Evolutionary conservation across 495 filamentous ascomycete genomes (phyloP).

Genomic region (Aspergillus saccharolyticus): DNA sequence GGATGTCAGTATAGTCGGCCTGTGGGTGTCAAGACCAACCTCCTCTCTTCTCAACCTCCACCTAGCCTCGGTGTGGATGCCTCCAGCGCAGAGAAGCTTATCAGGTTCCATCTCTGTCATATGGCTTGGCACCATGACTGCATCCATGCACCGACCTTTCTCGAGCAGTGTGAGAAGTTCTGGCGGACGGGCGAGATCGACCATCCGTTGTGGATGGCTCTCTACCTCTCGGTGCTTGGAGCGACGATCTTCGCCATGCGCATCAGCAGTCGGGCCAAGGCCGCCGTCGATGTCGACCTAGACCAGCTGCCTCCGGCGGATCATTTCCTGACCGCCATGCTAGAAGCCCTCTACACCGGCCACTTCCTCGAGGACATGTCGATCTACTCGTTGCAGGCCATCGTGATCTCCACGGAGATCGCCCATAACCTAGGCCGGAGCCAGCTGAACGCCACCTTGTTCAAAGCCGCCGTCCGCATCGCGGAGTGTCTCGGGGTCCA

Average conservation of each 20-base stretch:
- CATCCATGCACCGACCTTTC: constrained; percentile 26
- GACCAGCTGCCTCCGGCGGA: constrained; percentile 21
- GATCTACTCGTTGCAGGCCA: constrained; percentile 39
- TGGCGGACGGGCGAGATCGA: constrained; percentile 26
- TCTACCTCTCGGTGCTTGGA: constrained; percentile 26
- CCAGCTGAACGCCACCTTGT: constrained; percentile 36
- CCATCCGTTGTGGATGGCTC: constrained; percentile 28
- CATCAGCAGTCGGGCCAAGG: constrained; percentile 21
- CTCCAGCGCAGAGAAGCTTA: constrained; percentile 21
- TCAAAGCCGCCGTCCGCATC: constrained; percentile 38
- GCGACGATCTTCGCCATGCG: constrained; percentile 28
- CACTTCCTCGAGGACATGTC: constrained; percentile 26
- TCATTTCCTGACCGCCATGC: constrained; percentile 25
- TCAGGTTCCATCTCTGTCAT: constrained; percentile 27
- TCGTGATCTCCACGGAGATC: constrained; percentile 40
- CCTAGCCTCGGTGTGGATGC: neutral
- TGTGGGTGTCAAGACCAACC: neutral
- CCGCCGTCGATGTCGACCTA: constrained; percentile 20
- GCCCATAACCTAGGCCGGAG: constrained; percentile 45
- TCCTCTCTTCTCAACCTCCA: neutral
- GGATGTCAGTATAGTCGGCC: constrained; percentile 26
- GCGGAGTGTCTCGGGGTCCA: constrained; percentile 35
- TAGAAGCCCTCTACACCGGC: constrained; percentile 24
- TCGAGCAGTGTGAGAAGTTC: constrained; percentile 28
- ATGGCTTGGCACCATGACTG: constrained; percentile 30